phyloP scores from a whole-genome alignment of 441 rosid genomes.

The Erodium trifolium region DNA sequence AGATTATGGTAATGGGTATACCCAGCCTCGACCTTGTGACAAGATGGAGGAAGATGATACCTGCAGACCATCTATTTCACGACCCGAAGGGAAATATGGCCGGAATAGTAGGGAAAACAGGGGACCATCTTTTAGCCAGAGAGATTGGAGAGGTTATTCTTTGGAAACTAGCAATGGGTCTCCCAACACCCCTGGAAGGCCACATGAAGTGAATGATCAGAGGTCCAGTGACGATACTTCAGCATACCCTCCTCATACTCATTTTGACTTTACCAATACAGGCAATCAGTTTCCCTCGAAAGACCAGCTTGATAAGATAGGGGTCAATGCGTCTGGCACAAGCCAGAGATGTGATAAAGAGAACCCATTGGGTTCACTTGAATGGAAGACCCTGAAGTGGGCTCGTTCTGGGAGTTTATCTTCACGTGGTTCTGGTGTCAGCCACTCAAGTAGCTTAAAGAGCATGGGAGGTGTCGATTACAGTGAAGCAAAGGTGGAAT shows the following conservation, averaged over 20 bases:
- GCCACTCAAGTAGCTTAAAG: constrained; percentile 86
- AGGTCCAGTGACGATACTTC: no score
- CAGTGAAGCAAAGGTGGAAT: constrained; percentile 47
- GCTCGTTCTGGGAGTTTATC: constrained; percentile 21
- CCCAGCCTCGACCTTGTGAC: constrained; percentile 45
- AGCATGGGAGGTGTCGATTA: constrained; percentile 73
- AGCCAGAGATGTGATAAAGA: constrained; percentile 47
- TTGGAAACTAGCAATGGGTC: constrained; percentile 70
- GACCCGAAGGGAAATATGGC: constrained; percentile 64
- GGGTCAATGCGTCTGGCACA: constrained; percentile 35
- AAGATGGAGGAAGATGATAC: constrained; percentile 55
- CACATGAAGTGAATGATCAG: constrained; percentile 39
- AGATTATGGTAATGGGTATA: constrained; percentile 56
- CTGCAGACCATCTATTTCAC: constrained; percentile 38
- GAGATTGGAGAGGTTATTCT: constrained; percentile 63
- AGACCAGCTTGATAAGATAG: constrained; percentile 43
- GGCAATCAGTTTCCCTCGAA: constrained; percentile 41
- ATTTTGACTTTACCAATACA: constrained; percentile 37
- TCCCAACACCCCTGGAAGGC: constrained; percentile 33
- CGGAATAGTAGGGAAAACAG: constrained; percentile 60
- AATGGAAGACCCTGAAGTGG: constrained; percentile 79
- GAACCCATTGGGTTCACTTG: constrained; percentile 29
- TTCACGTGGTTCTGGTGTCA: constrained; percentile 11
- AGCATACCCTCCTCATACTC: constrained; percentile 10
- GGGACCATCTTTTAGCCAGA: constrained; percentile 45